Evolutionary conservation across 148 eudicot genomes (phyloP).

Genomic region (Rhododendron williamsianum): DNA sequence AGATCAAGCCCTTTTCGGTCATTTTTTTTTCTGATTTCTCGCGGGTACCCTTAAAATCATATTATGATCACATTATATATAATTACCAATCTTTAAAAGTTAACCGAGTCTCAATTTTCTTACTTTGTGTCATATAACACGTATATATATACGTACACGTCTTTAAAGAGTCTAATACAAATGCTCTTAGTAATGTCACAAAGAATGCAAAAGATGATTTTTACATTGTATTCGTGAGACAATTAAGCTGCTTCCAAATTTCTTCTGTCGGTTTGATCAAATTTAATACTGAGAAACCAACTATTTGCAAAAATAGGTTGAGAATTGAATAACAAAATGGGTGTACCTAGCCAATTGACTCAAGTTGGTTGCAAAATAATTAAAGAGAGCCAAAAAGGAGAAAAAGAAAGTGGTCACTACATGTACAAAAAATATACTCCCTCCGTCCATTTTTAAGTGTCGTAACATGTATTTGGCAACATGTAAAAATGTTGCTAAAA

Average conservation of each 20-base stretch:
- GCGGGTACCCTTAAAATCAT: too few species aligned
- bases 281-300: background rate
- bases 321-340: background rate
- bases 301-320: background rate
- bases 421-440: too few species aligned
- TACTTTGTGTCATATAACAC: too few species aligned
- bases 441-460: too few species aligned
- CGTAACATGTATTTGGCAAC: background rate
- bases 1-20: too few species aligned
- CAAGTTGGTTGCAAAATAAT: background rate
- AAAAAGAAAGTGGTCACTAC: background rate
- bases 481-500: background rate
- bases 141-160: too few species aligned
- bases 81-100: too few species aligned
- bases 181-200: too few species aligned
- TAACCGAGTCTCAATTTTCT: background rate
- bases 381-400: background rate
- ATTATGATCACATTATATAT: too few species aligned
- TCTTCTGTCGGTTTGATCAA: background rate
- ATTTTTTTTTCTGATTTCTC: too few species aligned
- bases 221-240: background rate
- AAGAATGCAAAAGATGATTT: background rate
- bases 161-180: too few species aligned
- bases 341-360: background rate
- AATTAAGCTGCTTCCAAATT: background rate